These are phyloP conservation scores for Colletotrichum sp. DNA, from an alignment of 2,329 filamentous ascomycete species.

Conservation along the genomic window DNA sequence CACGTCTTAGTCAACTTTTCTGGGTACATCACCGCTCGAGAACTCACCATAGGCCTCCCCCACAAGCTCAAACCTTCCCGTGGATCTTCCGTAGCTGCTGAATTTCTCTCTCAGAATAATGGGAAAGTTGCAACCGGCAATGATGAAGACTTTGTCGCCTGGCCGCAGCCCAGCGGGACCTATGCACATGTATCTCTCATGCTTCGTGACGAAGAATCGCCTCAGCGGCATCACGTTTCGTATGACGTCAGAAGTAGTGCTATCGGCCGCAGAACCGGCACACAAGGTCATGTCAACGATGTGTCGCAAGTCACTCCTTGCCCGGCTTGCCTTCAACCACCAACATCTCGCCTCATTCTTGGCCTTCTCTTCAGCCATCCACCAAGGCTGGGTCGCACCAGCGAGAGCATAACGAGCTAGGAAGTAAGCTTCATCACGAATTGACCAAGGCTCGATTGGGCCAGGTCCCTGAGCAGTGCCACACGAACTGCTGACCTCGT, in stretches of 20 bases:
- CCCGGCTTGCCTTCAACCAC: too few relatives aligned
- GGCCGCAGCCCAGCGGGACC: background rate
- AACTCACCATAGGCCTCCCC: background rate
- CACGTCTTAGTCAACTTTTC: background rate
- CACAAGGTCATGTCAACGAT: background rate
- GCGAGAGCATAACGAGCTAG: too few relatives aligned
- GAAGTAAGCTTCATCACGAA: too few relatives aligned
- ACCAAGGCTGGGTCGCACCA: too few relatives aligned
- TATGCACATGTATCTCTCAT: background rate
- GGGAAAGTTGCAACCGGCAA: background rate
- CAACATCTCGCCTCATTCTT: too few relatives aligned
- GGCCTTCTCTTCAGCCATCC: too few relatives aligned
- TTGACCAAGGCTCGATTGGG: too few relatives aligned
- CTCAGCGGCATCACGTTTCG: background rate
- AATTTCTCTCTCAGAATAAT: background rate
- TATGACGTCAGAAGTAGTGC: background rate
- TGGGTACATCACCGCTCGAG: accelerated
- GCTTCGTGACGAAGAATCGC: background rate
- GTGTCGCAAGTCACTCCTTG: background rate
- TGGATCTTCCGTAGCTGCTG: background rate
- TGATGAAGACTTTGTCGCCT: background rate
- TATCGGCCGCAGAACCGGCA: background rate
- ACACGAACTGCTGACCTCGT: too few relatives aligned
- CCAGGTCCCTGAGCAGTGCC: too few relatives aligned
- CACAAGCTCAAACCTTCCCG: background rate